Evolutionary conservation across 202 grass and related monocot species (phyloP).

Genomic region (Eragrostis tef): DNA sequence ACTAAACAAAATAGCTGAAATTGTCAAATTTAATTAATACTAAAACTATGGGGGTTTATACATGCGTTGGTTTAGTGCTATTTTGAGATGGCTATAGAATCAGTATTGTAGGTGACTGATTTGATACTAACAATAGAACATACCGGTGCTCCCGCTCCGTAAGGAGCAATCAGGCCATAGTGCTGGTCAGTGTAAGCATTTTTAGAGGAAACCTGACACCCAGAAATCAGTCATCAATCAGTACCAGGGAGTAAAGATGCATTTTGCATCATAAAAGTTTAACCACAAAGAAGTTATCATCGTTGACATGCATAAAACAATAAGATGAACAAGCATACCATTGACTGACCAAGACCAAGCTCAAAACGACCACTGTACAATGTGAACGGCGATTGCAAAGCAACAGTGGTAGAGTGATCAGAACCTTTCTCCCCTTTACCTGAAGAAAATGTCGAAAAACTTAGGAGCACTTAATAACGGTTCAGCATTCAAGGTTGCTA

Average conservation of each 20-base stretch:
- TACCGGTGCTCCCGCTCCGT: slow-evolving; percentile 51
- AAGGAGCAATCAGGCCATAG: slow-evolving; percentile 65
- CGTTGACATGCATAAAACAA: slow-evolving; percentile 6
- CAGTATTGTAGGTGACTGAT: not conserved
- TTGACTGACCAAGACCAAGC: slow-evolving; percentile 67
- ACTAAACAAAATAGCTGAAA: slow-evolving; percentile 4
- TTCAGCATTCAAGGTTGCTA: slow-evolving; percentile 13
- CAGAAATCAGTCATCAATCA: slow-evolving; percentile 29
- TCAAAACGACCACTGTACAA: slow-evolving; percentile 64
- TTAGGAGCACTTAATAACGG: not conserved
- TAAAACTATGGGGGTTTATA: not conserved
- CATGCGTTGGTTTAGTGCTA: not conserved
- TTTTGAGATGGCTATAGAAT: not conserved
- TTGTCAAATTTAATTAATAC: not conserved
- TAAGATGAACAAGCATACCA: slow-evolving; percentile 47
- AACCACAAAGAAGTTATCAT: not conserved
- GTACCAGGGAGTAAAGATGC: not conserved
- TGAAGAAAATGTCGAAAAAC: slow-evolving; percentile 43
- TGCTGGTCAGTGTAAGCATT: slow-evolving; percentile 65
- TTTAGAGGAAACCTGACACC: slow-evolving; percentile 57
- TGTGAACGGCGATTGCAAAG: slow-evolving; percentile 50
- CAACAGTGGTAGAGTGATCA: slow-evolving; percentile 51
- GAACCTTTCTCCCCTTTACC: slow-evolving; percentile 59
- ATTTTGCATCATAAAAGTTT: slow-evolving; percentile 9
- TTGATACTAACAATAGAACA: slow-evolving; percentile 10